Conservation (phyloP, 345 rosid species). For the Psidium guajava region DNA sequence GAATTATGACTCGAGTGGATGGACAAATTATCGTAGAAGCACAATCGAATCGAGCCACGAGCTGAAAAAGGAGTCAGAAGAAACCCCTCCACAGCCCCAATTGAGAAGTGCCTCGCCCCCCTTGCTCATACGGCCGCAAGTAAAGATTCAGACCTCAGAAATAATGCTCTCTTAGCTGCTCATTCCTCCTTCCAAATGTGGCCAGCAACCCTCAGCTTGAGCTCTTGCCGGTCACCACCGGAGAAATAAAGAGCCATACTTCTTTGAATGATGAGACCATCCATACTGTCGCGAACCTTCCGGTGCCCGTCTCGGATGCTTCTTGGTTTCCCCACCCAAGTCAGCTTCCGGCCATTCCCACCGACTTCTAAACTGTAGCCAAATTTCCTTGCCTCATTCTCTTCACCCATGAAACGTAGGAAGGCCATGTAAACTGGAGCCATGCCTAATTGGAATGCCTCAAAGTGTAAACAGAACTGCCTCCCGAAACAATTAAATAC, state of each 20-base stretch:
- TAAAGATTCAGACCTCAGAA: background rate
- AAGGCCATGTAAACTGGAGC: conserved; percentile 91
- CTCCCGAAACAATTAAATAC: conserved; percentile 90
- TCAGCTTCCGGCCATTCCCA: conserved; percentile 56
- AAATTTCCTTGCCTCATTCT: conserved; percentile 69
- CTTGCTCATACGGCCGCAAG: background rate
- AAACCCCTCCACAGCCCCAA: background rate
- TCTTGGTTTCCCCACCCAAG: conserved; percentile 83
- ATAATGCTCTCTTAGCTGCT: background rate
- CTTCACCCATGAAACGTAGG: conserved; percentile 88
- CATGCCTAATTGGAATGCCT: conserved; percentile 79
- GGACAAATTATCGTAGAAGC: background rate
- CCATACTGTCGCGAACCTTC: conserved; percentile 85
- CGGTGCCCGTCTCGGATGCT: conserved; percentile 82
- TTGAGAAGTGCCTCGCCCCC: background rate
- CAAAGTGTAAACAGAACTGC: conserved; percentile 89
- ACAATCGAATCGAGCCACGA: background rate
- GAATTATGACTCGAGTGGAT: background rate
- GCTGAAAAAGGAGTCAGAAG: background rate
- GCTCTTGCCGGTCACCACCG: conserved; percentile 69
- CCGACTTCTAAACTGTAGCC: conserved; percentile 85
- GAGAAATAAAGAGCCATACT: conserved; percentile 85
- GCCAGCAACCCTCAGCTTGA: conserved; percentile 75
- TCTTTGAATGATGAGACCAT: conserved; percentile 70
- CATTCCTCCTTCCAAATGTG: conserved; percentile 85